These are phyloP conservation scores for Trichosanthes truncata DNA, from an alignment of 306 rosid genomes.

Conservation along the genomic window DNA sequence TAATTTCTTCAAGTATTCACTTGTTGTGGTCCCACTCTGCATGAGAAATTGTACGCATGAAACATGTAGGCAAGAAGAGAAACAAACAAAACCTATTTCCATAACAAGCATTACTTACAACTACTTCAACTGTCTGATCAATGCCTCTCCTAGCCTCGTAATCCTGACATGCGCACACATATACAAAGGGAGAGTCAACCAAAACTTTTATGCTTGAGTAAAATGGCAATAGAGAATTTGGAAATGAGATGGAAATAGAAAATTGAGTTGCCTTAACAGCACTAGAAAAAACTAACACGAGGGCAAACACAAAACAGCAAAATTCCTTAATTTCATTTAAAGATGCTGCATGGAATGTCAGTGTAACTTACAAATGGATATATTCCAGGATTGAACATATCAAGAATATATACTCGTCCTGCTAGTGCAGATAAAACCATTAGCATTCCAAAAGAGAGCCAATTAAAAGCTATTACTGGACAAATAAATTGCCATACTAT, in stretches of 20 bases:
- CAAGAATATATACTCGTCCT: slow-evolving; percentile 79
- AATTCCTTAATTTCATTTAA: not conserved
- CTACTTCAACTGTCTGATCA: slow-evolving; percentile 80
- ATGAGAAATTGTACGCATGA: slow-evolving; percentile 2
- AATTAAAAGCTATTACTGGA: slow-evolving; percentile 15
- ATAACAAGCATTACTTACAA: slow-evolving; percentile 34
- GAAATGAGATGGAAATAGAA: not conserved
- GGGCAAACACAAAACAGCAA: slow-evolving; percentile 10
- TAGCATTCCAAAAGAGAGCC: slow-evolving; percentile 2
- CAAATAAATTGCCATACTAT: slow-evolving; percentile 44
- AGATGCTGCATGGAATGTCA: not conserved
- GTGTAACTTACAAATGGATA: slow-evolving; percentile 67
- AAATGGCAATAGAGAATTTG: not conserved
- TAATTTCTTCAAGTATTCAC: slow-evolving; percentile 62
- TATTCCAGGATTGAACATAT: slow-evolving; percentile 87
- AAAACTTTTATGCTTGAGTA: not conserved
- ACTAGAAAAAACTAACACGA: not conserved
- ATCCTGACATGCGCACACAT: slow-evolving; percentile 30
- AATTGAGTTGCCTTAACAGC: not conserved
- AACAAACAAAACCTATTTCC: slow-evolving; percentile 11
- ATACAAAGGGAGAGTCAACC: not conserved
- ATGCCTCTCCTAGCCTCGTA: slow-evolving; percentile 71
- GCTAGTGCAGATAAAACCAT: slow-evolving; percentile 27
- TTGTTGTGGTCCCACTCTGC: slow-evolving; percentile 72
- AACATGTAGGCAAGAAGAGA: not conserved